A percentile compares a stretch with the other conserved stretches of the same genome.
Evolutionary conservation across 2,329 filamentous ascomycete species (phyloP).

Genomic region (Dendrostoma leiphaemia): DNA sequence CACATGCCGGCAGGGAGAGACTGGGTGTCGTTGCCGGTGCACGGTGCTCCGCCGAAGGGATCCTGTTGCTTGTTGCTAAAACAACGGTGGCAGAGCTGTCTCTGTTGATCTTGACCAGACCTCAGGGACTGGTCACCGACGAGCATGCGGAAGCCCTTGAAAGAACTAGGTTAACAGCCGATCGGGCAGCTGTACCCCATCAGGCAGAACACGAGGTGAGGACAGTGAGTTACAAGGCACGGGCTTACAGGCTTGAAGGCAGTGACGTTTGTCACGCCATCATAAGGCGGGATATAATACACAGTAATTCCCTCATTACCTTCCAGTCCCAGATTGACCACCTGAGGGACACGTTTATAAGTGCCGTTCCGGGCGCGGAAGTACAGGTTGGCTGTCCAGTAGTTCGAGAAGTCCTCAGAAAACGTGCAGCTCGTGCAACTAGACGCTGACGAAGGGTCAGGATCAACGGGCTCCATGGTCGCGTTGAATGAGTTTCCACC

Average conservation of each 20-base stretch:
- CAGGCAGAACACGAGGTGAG: too few relatives aligned
- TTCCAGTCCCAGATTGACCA: slow-evolving; percentile 32
- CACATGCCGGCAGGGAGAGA: slow-evolving; percentile 37
- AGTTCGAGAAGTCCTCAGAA: slow-evolving; percentile 31
- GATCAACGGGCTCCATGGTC: slow-evolving; percentile 28
- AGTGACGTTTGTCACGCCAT: slow-evolving; percentile 31
- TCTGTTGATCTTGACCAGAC: slow-evolving; percentile 2
- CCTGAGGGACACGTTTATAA: slow-evolving; percentile 34
- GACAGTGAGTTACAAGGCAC: too few relatives aligned
- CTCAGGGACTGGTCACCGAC: slow-evolving; percentile 26
- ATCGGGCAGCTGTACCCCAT: background rate
- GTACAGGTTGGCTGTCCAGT: slow-evolving; percentile 28
- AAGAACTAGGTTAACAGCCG: background rate
- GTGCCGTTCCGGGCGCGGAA: slow-evolving; percentile 24
- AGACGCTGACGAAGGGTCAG: slow-evolving; percentile 5
- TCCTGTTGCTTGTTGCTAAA: slow-evolving; percentile 26
- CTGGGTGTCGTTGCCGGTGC: slow-evolving; percentile 32
- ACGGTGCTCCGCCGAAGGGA: slow-evolving; percentile 26
- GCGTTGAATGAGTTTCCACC: slow-evolving; percentile 39
- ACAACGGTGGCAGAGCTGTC: slow-evolving; percentile 24
- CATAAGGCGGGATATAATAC: slow-evolving; percentile 36
- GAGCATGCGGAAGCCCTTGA: slow-evolving; percentile 34
- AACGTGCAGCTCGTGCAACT: slow-evolving; percentile 25
- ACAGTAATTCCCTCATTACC: slow-evolving; percentile 34
- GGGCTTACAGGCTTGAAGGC: slow-evolving; percentile 36